Evolutionary conservation across 139 green algal genomes (phyloP), one percentile per base, ranked within the genome.

Genomic region (Micractinium sp.): DNA sequence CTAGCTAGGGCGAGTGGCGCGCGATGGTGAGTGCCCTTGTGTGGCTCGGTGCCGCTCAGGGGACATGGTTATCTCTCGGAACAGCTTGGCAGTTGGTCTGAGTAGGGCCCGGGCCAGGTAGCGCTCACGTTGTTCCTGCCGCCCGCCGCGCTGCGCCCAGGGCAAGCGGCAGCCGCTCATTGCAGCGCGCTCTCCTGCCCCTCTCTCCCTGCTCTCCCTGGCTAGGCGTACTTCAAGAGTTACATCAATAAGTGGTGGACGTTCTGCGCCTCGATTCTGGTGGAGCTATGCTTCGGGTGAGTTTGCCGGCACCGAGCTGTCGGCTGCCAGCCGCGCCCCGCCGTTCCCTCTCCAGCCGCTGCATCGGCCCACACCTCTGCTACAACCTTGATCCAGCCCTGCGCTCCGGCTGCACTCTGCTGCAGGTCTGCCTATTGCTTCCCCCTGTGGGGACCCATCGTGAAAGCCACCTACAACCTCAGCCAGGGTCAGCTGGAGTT

Each of bases 351-450:
- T 1, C 2, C 12, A n/a, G 1, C 74, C 23, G 5, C 74, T 31
- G 12, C 74, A 33, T 13, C 18, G 5, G 15, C 47, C 13, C 16
- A n/a, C n/a, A 27, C 31, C 73, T 31, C 5, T 3, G 31, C 73
- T 20, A 7, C n/a, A 79, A 41, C 2, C 31, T 15, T 22, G 13
- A 29, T 22, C 27, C 29, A 36, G 27, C 29, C 69, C 3, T 19
- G 27, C 9, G 13, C 27, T 35, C 69, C 25, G 19, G 3, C 73
- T 33, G 61, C 35, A 3, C 81, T 83, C 13, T 69, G 41, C 47
- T 53, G 39, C 33, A 87, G 89, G 60, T 25, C 87, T 27, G 61
- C 60, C 14, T 92, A 92, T 56, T 60, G 25, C 7, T 92, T 92
- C 73, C 39, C 81, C 2, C 31, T 92, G 3, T 92, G 79, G 85